phyloP scores from a whole-genome alignment of 306 rosid species.

The Acacia melanoxylon region DNA sequence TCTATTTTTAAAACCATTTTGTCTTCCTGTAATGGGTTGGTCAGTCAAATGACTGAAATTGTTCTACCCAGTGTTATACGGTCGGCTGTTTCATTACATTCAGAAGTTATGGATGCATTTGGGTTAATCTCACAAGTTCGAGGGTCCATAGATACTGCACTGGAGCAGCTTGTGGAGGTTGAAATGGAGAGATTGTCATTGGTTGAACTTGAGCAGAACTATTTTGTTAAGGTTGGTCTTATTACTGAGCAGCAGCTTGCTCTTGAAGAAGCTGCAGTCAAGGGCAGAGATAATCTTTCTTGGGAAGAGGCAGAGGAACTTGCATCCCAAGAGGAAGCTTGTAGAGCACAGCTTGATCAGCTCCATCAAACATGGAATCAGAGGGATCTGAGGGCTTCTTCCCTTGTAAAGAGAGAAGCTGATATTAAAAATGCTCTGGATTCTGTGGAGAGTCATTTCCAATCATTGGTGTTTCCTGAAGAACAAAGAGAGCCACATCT shows the following conservation, averaged over 20 bases:
- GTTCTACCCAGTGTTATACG: conserved; percentile 79
- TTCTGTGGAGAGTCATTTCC: conserved; percentile 69
- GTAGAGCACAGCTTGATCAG: conserved; percentile 85
- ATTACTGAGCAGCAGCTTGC: conserved; percentile 91
- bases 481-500: conserved; percentile 58
- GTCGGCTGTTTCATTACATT: conserved; percentile 73
- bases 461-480: conserved; percentile 53
- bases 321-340: conserved; percentile 94
- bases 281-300: conserved; percentile 92
- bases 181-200: conserved; percentile 79
- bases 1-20: conserved; percentile 65
- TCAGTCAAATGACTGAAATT: conserved; percentile 77
- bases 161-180: conserved; percentile 84
- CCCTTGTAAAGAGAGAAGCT: conserved; percentile 82
- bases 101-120: conserved; percentile 93
- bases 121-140: conserved; percentile 88
- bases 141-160: conserved; percentile 77
- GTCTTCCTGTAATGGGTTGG: conserved; percentile 63
- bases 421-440: conserved; percentile 73
- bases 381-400: conserved; percentile 66
- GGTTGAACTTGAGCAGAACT: conserved; percentile 81
- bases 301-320: conserved; percentile 99
- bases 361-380: conserved; percentile 95
- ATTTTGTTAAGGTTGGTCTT: conserved; percentile 80
- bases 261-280: conserved; percentile 90